A percentile compares a stretch with the other conserved stretches of the same genome.
Evolutionary conservation across 2,329 filamentous ascomycete genomes (phyloP).

Genomic region (Neocucurbitaria cava): DNA sequence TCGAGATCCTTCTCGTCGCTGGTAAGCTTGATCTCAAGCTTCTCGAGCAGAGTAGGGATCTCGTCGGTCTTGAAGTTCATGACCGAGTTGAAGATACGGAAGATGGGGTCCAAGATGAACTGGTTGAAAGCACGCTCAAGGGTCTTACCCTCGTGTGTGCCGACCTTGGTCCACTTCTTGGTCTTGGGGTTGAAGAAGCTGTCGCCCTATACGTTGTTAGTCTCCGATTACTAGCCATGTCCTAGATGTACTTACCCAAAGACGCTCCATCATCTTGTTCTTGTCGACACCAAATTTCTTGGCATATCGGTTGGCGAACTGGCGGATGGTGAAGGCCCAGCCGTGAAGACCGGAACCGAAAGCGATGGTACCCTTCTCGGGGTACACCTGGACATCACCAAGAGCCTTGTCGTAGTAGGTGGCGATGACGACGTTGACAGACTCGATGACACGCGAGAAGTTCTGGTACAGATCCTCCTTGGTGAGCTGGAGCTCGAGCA

Average conservation of each 20-base stretch:
- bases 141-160: slow-evolving; percentile 81
- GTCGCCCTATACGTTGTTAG: slow-evolving; percentile 69
- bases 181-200: slow-evolving; percentile 99
- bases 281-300: slow-evolving; percentile 99
- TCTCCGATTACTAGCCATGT: slow-evolving; percentile 19
- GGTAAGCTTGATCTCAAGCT: slow-evolving; percentile 93
- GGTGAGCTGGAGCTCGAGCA: slow-evolving; percentile 96
- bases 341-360: slow-evolving; percentile 99
- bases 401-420: slow-evolving; percentile 98
- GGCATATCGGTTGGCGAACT: slow-evolving; percentile 94
- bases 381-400: slow-evolving; percentile 98
- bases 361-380: slow-evolving; percentile 94
- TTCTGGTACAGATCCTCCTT: slow-evolving; percentile 99
- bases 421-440: slow-evolving; percentile 99
- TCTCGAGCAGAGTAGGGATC: slow-evolving; percentile 79
- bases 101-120: slow-evolving; percentile 99
- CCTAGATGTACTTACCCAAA: slow-evolving; percentile 73
- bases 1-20: slow-evolving; percentile 89
- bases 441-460: slow-evolving; percentile 99
- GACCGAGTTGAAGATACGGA: slow-evolving; percentile 95
- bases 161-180: slow-evolving; percentile 99
- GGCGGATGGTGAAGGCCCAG: slow-evolving; percentile 99
- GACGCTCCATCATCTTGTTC: slow-evolving; percentile 99
- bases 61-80: slow-evolving; percentile 99
- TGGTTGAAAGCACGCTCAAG: slow-evolving; percentile 99